Evolutionary conservation across 1,284 basidiomycete species (phyloP).

Genomic region (Malassezia japonica): DNA sequence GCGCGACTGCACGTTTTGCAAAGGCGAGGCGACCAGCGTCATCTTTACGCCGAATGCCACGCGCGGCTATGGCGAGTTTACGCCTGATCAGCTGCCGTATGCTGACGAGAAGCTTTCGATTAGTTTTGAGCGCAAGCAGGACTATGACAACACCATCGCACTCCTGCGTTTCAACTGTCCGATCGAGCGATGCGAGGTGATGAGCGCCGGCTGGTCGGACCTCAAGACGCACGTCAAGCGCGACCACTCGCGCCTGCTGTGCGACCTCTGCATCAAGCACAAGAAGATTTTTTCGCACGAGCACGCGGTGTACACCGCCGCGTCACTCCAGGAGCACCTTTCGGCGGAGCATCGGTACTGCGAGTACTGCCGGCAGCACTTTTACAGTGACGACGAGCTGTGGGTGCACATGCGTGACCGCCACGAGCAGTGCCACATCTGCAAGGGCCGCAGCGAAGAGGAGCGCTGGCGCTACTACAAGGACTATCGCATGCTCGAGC

Average conservation of each 20-base stretch:
- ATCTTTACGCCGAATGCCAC: slow-evolving; percentile 67
- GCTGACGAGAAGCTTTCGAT: slow-evolving; percentile 56
- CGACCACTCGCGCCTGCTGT: slow-evolving; percentile 62
- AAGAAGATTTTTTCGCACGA: slow-evolving; percentile 96
- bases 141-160: slow-evolving; percentile 89
- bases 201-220: slow-evolving; percentile 77
- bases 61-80: slow-evolving; percentile 28
- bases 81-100: slow-evolving; percentile 31
- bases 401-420: slow-evolving; percentile 83
- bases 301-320: slow-evolving; percentile 69
- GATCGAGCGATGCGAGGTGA: slow-evolving; percentile 60
- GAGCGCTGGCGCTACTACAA: slow-evolving; percentile 39
- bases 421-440: slow-evolving; percentile 95
- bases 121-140: slow-evolving; percentile 78
- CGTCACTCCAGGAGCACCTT: slow-evolving; percentile 65
- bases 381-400: slow-evolving; percentile 84
- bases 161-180: slow-evolving; percentile 61
- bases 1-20: slow-evolving; percentile 86
- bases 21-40: slow-evolving; percentile 70
- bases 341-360: slow-evolving; percentile 70
- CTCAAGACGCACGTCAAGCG: slow-evolving; percentile 69
- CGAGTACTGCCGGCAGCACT: slow-evolving; percentile 80
- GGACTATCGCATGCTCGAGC: slow-evolving; percentile 45
- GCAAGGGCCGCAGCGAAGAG: slow-evolving; percentile 50
- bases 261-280: slow-evolving; percentile 74